Evolutionary conservation across 73 alveolate species (phyloP).

Genomic region (Uronychia setigera): DNA sequence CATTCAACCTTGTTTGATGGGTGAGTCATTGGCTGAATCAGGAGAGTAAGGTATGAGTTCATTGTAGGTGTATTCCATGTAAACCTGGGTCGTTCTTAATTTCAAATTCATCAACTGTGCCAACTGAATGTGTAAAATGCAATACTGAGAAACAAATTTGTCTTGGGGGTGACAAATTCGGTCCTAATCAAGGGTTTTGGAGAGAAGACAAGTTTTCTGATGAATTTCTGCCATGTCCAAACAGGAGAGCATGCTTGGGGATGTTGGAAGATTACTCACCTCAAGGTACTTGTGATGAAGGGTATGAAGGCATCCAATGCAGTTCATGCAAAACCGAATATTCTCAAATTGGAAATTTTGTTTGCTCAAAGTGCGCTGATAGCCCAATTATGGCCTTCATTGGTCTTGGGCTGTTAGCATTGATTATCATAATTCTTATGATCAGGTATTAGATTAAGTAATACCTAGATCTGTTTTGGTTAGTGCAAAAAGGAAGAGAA

Average conservation of each 20-base stretch:
- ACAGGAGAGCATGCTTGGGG: conserved; percentile 30
- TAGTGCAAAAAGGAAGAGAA: conserved; percentile 16
- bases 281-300: conserved; percentile 18
- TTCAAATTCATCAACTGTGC: background rate
- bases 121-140: background rate
- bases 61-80: background rate
- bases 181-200: background rate
- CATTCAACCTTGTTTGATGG: background rate
- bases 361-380: conserved; percentile 23
- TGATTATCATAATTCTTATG: no score
- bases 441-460: background rate
- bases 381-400: background rate
- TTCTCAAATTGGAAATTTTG: background rate
- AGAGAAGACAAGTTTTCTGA: background rate
- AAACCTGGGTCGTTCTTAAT: background rate
- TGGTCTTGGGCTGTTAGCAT: background rate
- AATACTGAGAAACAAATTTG: background rate
- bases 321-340: conserved; percentile 17
- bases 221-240: conserved; percentile 24
- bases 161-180: background rate
- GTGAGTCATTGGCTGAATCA: background rate
- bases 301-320: conserved; percentile 34
- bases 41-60: conserved; percentile 1
- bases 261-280: background rate
- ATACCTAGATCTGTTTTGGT: background rate